phyloP scores from a whole-genome alignment of 1,284 basidiomycete genomes.

The Sporisorium iseilematis-ciliati region DNA sequence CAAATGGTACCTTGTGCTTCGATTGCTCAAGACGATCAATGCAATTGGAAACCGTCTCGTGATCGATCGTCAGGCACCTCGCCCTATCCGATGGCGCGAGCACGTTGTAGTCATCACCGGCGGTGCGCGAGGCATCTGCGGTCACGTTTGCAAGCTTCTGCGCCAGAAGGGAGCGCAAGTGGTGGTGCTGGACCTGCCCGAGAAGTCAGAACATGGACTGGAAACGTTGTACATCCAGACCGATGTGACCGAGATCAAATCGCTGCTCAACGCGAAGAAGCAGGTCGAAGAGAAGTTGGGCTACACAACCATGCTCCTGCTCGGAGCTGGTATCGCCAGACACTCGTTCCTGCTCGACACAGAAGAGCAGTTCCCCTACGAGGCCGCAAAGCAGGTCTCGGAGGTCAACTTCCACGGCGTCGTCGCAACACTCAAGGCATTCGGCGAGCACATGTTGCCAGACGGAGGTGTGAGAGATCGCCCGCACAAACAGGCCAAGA shows the following conservation, averaged over 20 bases:
- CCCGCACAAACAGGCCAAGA: constrained; percentile 41
- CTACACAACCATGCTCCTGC: constrained; percentile 52
- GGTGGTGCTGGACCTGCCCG: constrained; percentile 51
- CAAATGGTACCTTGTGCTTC: constrained; percentile 37
- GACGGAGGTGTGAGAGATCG: constrained; percentile 47
- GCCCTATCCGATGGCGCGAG: constrained; percentile 46
- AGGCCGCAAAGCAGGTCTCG: constrained; percentile 36
- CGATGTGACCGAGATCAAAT: constrained; percentile 56
- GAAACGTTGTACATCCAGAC: constrained; percentile 51
- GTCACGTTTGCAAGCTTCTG: constrained; percentile 40
- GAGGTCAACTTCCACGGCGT: constrained; percentile 58
- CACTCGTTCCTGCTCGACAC: constrained; percentile 57
- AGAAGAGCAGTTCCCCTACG: constrained; percentile 47
- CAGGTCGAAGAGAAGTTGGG: constrained; percentile 50
- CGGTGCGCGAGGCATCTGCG: constrained; percentile 57
- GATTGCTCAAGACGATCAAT: constrained; percentile 48
- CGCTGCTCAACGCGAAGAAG: constrained; percentile 43
- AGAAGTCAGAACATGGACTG: constrained; percentile 45
- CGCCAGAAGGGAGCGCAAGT: constrained; percentile 50
- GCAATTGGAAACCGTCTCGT: constrained; percentile 46
- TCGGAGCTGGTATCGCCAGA: constrained; percentile 49
- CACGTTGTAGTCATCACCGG: constrained; percentile 59
- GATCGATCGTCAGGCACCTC: constrained; percentile 33
- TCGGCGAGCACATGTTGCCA: constrained; percentile 58
- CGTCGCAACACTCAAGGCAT: constrained; percentile 51